These are phyloP conservation scores for Hygrocybe coccinea DNA, from an alignment of 768 basidiomycete species.

Conservation along the genomic window DNA sequence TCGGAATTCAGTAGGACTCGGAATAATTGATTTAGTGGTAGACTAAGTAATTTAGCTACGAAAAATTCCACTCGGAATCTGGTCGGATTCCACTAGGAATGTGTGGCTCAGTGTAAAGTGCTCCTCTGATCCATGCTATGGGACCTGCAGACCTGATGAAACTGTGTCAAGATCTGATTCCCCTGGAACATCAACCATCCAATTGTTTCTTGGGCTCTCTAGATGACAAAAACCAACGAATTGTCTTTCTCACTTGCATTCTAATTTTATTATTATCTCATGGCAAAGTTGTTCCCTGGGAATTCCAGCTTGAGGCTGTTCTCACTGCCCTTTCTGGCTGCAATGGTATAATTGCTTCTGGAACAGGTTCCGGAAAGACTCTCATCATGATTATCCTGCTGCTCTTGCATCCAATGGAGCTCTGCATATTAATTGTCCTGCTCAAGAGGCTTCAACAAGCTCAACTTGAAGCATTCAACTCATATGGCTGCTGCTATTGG, in stretches of 20 bases:
- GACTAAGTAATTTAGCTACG: too few species aligned
- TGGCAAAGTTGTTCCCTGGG: background rate
- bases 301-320: background rate
- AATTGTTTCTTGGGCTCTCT: background rate
- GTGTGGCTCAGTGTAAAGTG: too few species aligned
- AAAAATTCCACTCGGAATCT: too few species aligned
- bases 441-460: conserved; percentile 12
- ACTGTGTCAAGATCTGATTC: background rate
- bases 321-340: background rate
- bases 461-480: conserved; percentile 13
- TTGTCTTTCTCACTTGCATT: background rate
- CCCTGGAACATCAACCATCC: background rate
- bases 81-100: too few species aligned
- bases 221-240: background rate
- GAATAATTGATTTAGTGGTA: too few species aligned
- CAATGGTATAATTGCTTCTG: background rate
- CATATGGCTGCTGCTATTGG: too few species aligned
- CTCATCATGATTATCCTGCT: conserved; percentile 22
- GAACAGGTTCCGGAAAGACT: too few species aligned
- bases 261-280: background rate
- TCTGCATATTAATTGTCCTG: conserved; percentile 9
- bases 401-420: conserved; percentile 14
- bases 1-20: too few species aligned
- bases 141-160: background rate
- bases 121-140: background rate